A percentile compares a stretch with the other conserved stretches of the same genome.
phyloP scores from a whole-genome alignment of 768 basidiomycete species.

The Russula vinacea region DNA sequence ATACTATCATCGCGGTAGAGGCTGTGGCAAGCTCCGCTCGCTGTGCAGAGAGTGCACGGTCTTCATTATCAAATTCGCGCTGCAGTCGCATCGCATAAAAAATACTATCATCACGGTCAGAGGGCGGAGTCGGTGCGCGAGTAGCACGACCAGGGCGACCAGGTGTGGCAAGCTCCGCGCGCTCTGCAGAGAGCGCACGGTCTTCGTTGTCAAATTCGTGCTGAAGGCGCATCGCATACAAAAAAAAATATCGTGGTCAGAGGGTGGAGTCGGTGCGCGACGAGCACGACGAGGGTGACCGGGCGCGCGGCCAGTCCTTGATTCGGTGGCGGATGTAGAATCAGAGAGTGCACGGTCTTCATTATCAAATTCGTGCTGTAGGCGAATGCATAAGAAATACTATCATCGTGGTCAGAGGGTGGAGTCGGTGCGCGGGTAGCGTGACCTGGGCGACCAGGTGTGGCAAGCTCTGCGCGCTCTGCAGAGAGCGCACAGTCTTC shows the following conservation, averaged over 20 bases:
- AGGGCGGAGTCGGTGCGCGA: neutral
- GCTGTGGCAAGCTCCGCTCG: conserved; percentile 33
- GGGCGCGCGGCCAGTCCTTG: neutral
- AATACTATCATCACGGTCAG: conserved; percentile 30
- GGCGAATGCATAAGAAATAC: conserved; percentile 33
- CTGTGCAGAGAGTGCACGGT: conserved; percentile 40
- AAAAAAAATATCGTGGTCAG: too few species aligned
- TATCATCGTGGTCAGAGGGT: conserved; percentile 28
- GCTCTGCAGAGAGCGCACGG: conserved; percentile 43
- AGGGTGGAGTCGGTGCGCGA: too few species aligned
- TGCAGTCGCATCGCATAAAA: conserved; percentile 38
- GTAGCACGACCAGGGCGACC: too few species aligned
- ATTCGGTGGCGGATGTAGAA: neutral
- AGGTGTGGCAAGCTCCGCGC: conserved; percentile 34
- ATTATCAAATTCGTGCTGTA: conserved; percentile 42
- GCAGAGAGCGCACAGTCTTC: too few species aligned
- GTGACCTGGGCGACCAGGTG: too few species aligned
- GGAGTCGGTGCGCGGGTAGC: neutral
- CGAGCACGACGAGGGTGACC: too few species aligned
- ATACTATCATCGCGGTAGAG: conserved; percentile 29
- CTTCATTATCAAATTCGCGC: conserved; percentile 43
- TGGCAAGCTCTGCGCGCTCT: conserved; percentile 38
- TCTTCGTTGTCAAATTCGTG: too few species aligned
- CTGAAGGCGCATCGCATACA: too few species aligned
- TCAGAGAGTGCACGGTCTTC: conserved; percentile 41